Evolutionary conservation across 106 monocot genomes (phyloP).

Genomic region (Xerophyta viscosa): DNA sequence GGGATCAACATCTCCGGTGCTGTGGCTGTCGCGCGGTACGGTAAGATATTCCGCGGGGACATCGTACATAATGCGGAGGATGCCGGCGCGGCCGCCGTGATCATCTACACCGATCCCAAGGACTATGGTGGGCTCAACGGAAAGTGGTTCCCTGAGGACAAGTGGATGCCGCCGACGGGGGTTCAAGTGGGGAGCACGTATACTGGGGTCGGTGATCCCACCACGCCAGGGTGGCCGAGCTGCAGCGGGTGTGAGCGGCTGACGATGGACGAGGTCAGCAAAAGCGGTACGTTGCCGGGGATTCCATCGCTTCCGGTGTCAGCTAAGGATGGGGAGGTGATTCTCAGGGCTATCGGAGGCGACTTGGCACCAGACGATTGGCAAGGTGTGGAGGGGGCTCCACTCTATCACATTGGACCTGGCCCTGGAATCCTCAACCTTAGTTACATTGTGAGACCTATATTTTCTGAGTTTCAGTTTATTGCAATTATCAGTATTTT

Average conservation of each 20-base stretch:
- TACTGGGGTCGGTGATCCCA: conserved; percentile 56
- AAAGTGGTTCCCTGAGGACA: conserved; percentile 31
- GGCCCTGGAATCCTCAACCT: conserved; percentile 42
- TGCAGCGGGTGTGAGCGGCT: conserved; percentile 44
- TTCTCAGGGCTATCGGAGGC: conserved; percentile 32
- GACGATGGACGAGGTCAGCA: conserved; percentile 21
- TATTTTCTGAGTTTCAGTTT: neutral
- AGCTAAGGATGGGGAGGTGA: conserved; percentile 43
- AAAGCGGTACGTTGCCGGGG: conserved; percentile 24
- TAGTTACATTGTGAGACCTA: conserved; percentile 26
- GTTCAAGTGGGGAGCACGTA: conserved; percentile 58
- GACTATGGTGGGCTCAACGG: conserved; percentile 39
- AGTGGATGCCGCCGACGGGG: conserved; percentile 58
- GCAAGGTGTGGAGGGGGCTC: conserved; percentile 31
- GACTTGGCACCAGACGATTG: conserved; percentile 37
- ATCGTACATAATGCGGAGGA: conserved; percentile 53
- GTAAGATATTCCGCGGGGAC: conserved; percentile 65
- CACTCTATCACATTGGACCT: conserved; percentile 36
- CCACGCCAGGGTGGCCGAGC: conserved; percentile 76
- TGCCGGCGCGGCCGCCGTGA: conserved; percentile 47
- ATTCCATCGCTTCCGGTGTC: conserved; percentile 64
- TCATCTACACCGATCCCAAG: conserved; percentile 41
- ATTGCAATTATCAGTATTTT: neutral
- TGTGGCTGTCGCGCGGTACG: conserved; percentile 59
- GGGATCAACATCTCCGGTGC: conserved; percentile 37